Evolutionary conservation across 139 green algal genomes (phyloP).

Genomic region (Coelastrella sp.): DNA sequence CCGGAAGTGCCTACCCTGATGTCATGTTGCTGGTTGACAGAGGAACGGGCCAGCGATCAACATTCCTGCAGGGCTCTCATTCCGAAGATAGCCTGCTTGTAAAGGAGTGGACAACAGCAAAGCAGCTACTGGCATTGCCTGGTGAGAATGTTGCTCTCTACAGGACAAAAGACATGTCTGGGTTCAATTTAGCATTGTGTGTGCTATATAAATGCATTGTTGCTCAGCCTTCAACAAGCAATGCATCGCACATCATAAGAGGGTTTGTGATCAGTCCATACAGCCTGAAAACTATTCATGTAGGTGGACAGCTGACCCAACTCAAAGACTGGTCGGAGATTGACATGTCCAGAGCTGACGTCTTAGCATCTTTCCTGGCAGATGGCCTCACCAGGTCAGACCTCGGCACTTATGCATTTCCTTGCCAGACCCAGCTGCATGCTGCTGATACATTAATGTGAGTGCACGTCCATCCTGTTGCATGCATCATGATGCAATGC

Average conservation of each 20-base stretch:
- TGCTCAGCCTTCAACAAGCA: too few relatives aligned
- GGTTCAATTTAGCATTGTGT: not conserved
- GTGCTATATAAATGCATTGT: not conserved
- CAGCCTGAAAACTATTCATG: not conserved
- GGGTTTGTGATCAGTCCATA: too few relatives aligned
- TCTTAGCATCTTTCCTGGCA: slow-evolving; percentile 47
- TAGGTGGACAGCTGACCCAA: slow-evolving; percentile 49
- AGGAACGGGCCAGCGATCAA: slow-evolving; percentile 18
- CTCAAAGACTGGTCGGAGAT: slow-evolving; percentile 51
- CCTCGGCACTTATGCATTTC: too few relatives aligned
- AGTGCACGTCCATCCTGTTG: too few relatives aligned
- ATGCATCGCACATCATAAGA: too few relatives aligned
- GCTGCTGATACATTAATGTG: too few relatives aligned
- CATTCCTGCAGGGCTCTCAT: not conserved
- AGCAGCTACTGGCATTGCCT: slow-evolving; percentile 51
- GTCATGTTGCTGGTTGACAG: slow-evolving; percentile 54
- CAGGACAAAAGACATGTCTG: not conserved
- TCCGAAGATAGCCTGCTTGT: not conserved
- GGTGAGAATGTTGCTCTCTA: slow-evolving; percentile 18
- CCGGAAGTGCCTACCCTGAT: slow-evolving; percentile 47
- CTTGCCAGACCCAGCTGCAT: too few relatives aligned
- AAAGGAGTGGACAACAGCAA: slow-evolving; percentile 34
- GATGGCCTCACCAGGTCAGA: slow-evolving; percentile 17
- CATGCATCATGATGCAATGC: too few relatives aligned
- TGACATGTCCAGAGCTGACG: slow-evolving; percentile 45